Evolutionary conservation across 2,329 filamentous ascomycete genomes (phyloP).

Genomic region (Kalaharituber pfeilii): DNA sequence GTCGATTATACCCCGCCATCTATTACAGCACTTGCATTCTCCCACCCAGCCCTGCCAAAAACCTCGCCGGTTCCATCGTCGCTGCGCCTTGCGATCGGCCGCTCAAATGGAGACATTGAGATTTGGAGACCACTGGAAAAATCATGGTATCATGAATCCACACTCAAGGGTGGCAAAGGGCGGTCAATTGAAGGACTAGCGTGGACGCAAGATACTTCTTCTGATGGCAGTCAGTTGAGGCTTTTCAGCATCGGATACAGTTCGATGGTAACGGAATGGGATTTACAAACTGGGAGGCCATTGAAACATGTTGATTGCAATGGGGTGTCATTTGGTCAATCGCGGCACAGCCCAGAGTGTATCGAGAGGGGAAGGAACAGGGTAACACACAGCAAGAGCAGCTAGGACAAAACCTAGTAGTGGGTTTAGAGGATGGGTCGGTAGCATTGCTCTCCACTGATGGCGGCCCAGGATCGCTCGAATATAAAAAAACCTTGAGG

Average conservation of each 20-base stretch:
- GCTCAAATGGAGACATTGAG: constrained; percentile 90
- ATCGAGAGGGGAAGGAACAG: constrained; percentile 23
- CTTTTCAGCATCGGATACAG: constrained; percentile 96
- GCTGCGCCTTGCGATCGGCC: constrained; percentile 69
- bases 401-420: constrained; percentile 48
- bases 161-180: constrained; percentile 66
- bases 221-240: constrained; percentile 44
- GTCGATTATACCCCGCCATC: constrained; percentile 78
- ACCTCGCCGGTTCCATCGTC: constrained; percentile 35
- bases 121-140: constrained; percentile 84
- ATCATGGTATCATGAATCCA: constrained; percentile 75
- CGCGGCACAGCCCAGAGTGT: constrained; percentile 54
- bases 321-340: constrained; percentile 97
- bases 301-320: constrained; percentile 74
- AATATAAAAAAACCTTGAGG: constrained; percentile 59
- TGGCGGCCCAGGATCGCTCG: constrained; percentile 38
- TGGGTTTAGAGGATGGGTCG: constrained; percentile 74
- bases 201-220: constrained; percentile 76
- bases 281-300: constrained; percentile 60
- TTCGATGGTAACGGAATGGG: constrained; percentile 85
- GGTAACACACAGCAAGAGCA: constrained; percentile 18
- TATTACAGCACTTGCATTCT: constrained; percentile 91
- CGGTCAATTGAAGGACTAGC: constrained; percentile 77
- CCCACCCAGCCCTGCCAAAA: constrained; percentile 43
- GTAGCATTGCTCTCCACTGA: constrained; percentile 14